Evolutionary conservation across 2,329 filamentous ascomycete species (phyloP).

Genomic region (Aspergillus latus): DNA sequence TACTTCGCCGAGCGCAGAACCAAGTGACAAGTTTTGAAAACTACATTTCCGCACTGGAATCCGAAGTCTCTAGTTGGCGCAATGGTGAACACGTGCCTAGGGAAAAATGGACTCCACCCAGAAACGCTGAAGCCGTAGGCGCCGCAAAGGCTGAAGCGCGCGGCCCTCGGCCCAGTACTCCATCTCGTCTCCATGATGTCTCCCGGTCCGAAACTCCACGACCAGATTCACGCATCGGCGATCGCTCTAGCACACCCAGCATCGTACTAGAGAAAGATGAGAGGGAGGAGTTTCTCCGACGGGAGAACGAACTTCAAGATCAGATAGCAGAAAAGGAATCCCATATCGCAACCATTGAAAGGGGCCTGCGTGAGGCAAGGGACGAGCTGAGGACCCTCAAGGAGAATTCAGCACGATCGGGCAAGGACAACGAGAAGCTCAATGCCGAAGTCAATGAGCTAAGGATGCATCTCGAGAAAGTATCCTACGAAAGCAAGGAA

Average conservation of each 20-base stretch:
- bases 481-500: conserved; percentile 95
- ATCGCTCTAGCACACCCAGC: conserved; percentile 83
- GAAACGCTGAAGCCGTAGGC: conserved; percentile 56
- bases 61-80: conserved; percentile 84
- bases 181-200: conserved; percentile 44
- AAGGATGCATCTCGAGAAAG: conserved; percentile 94
- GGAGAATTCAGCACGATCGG: conserved; percentile 77
- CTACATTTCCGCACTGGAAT: conserved; percentile 80
- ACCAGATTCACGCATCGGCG: conserved; percentile 68
- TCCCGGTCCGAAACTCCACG: conserved; percentile 60
- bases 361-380: conserved; percentile 75
- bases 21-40: conserved; percentile 85
- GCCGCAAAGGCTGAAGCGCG: conserved; percentile 51
- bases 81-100: conserved; percentile 83
- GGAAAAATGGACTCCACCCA: conserved; percentile 77
- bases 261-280: conserved; percentile 92
- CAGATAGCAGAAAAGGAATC: conserved; percentile 92
- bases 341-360: conserved; percentile 74
- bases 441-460: conserved; percentile 85
- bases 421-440: conserved; percentile 87
- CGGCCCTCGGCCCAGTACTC: conserved; percentile 43
- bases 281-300: conserved; percentile 88
- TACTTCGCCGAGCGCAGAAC: conserved; percentile 87
- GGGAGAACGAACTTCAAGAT: conserved; percentile 96
- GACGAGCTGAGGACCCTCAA: conserved; percentile 84